phyloP scores from a whole-genome alignment of 75 land plant genomes.

The Selaginella moellendorffii region DNA sequence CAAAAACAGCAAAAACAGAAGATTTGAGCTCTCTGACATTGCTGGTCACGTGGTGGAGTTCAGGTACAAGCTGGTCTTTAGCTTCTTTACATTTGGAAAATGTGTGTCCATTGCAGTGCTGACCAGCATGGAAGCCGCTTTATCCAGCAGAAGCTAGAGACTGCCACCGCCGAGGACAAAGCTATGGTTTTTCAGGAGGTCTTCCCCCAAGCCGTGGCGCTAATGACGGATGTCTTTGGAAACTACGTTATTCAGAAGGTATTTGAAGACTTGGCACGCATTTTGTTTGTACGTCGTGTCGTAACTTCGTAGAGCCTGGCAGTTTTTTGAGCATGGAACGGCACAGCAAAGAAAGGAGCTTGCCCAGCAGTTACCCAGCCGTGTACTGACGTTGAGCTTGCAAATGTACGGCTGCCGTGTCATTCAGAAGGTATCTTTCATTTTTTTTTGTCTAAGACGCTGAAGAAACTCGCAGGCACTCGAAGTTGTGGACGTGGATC shows the following conservation, averaged over 20 bases:
- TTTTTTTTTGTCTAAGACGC: slow-evolving; percentile 4
- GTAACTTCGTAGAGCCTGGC: slow-evolving; percentile 5
- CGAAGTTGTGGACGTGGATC: slow-evolving; percentile 85
- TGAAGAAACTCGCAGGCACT: slow-evolving; percentile 75
- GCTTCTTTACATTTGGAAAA: background rate
- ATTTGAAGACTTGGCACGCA: background rate
- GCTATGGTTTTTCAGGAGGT: slow-evolving; percentile 74
- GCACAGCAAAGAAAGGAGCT: slow-evolving; percentile 57
- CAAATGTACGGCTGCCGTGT: slow-evolving; percentile 99
- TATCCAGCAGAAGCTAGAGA: slow-evolving; percentile 93
- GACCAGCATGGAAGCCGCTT: slow-evolving; percentile 98
- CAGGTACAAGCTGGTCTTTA: slow-evolving; percentile 38
- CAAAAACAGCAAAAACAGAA: slow-evolving; percentile 69
- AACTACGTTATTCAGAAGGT: slow-evolving; percentile 98
- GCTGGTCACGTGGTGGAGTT: slow-evolving; percentile 84
- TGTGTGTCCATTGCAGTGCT: slow-evolving; percentile 33
- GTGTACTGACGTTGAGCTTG: slow-evolving; percentile 64
- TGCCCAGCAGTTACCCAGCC: slow-evolving; percentile 59
- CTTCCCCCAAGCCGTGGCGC: slow-evolving; percentile 59
- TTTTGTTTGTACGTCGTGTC: background rate
- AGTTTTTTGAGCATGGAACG: slow-evolving; percentile 96
- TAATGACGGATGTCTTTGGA: slow-evolving; percentile 99
- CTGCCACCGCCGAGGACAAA: slow-evolving; percentile 75
- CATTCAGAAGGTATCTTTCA: slow-evolving; percentile 57
- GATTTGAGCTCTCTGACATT: slow-evolving; percentile 81